phyloP scores from a whole-genome alignment of 768 basidiomycete genomes.

The Lactarius hengduanensis region DNA sequence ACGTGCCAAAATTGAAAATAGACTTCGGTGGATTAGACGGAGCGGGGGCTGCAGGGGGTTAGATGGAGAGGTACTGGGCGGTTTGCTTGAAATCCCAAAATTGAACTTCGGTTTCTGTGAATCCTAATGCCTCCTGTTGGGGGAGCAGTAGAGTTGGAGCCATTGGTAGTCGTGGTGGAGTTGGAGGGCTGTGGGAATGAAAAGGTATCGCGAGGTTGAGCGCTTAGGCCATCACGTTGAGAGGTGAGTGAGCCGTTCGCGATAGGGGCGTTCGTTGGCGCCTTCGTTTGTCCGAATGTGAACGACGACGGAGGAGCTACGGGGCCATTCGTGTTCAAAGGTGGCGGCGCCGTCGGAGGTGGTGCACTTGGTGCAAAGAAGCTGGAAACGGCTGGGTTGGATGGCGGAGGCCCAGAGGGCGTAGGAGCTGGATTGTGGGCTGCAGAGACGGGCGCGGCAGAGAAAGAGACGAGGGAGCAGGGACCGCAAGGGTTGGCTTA shows the following conservation, averaged over 20 bases:
- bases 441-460: constrained; percentile 9
- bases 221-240: not conserved
- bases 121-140: constrained; percentile 14
- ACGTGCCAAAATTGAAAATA: constrained; percentile 10
- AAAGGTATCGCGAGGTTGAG: constrained; percentile 11
- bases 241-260: constrained; percentile 23
- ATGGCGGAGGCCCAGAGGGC: constrained; percentile 20
- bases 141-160: constrained; percentile 15
- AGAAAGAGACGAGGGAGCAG: constrained; percentile 20
- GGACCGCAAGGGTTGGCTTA: not conserved
- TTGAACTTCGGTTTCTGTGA: constrained; percentile 27
- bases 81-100: constrained; percentile 28
- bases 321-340: constrained; percentile 1
- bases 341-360: constrained; percentile 1
- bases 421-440: not conserved
- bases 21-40: constrained; percentile 15
- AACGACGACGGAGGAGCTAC: constrained; percentile 11
- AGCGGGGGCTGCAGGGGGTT: constrained; percentile 14
- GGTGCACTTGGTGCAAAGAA: constrained; percentile 32
- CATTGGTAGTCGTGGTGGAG: not conserved
- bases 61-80: constrained; percentile 14
- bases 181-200: constrained; percentile 12
- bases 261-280: constrained; percentile 17
- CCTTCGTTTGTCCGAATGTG: constrained; percentile 16
- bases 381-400: constrained; percentile 31